A percentile compares a stretch with the other conserved stretches of the same genome.
Evolutionary conservation across 805 yeast genomes (phyloP).

Genomic region (Ogataea haglerorum): DNA sequence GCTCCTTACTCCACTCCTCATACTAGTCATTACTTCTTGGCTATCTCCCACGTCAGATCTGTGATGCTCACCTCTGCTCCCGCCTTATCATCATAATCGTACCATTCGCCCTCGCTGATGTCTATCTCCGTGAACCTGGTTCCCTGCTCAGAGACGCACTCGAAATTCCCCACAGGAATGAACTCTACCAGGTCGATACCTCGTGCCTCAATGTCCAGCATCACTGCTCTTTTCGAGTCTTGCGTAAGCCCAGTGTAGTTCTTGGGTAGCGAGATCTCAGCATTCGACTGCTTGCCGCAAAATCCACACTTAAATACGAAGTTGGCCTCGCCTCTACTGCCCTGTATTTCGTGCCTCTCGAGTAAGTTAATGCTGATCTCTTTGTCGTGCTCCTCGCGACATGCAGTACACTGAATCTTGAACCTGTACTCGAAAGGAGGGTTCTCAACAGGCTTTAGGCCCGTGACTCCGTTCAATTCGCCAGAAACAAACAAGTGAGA

Average conservation of each 20-base stretch:
- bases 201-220: conserved; percentile 77
- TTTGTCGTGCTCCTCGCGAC: conserved; percentile 76
- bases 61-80: conserved; percentile 77
- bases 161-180: conserved; percentile 59
- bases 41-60: conserved; percentile 69
- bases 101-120: conserved; percentile 83
- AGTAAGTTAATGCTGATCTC: conserved; percentile 63
- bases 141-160: conserved; percentile 45
- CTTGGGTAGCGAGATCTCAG: conserved; percentile 25
- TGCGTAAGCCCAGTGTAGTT: conserved; percentile 29
- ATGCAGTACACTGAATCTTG: conserved; percentile 67
- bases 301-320: conserved; percentile 55
- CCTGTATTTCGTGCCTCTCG: conserved; percentile 62
- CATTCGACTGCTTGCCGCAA: conserved; percentile 26
- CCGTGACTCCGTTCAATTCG: conserved; percentile 35
- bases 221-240: conserved; percentile 39
- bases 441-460: conserved; percentile 53
- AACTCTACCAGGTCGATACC: conserved; percentile 76
- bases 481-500: conserved; percentile 34
- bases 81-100: conserved; percentile 87
- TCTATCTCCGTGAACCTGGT: conserved; percentile 63
- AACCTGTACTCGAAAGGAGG: conserved; percentile 75
- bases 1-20: no score
- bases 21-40: conserved; percentile 12
- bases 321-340: conserved; percentile 79